Percentiles rank a stretch among this genome's conserved stretches.
Conservation (phyloP, 768 basidiomycete genomes). For the Boletus rufocinnamomeus region DNA sequence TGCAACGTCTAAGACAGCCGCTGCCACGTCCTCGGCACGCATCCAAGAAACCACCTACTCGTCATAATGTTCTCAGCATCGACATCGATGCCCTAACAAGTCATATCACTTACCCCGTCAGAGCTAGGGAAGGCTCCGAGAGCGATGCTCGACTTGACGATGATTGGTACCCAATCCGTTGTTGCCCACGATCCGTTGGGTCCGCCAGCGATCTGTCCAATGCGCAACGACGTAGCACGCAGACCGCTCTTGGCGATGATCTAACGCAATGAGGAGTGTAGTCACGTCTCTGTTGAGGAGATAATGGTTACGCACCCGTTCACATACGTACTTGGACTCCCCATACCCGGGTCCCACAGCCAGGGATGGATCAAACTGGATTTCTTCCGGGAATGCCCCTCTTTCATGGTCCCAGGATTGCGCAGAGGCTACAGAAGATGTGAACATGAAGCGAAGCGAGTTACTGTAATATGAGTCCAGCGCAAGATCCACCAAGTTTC, state of each 20-base stretch:
- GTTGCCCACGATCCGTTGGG: too few species aligned
- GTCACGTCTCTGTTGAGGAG: neutral
- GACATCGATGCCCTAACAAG: too few species aligned
- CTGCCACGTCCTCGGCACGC: slow-evolving; percentile 34
- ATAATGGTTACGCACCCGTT: slow-evolving; percentile 31
- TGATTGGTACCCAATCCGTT: too few species aligned
- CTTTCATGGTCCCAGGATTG: slow-evolving; percentile 25
- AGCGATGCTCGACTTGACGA: too few species aligned
- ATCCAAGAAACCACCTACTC: slow-evolving; percentile 37
- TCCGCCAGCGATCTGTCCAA: too few species aligned
- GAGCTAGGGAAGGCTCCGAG: too few species aligned
- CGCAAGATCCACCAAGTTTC: slow-evolving; percentile 34
- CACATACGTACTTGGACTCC: slow-evolving; percentile 41
- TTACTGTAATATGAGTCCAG: slow-evolving; percentile 8
- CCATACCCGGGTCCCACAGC: slow-evolving; percentile 40
- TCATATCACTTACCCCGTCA: too few species aligned
- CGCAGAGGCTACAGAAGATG: slow-evolving; percentile 23
- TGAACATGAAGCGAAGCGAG: slow-evolving; percentile 28
- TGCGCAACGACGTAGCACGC: too few species aligned
- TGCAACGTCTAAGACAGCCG: slow-evolving; percentile 36
- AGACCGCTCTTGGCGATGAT: slow-evolving; percentile 15
- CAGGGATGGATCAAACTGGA: slow-evolving; percentile 28
- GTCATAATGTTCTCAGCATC: neutral
- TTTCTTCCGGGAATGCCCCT: slow-evolving; percentile 32
- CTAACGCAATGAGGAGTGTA: slow-evolving; percentile 6